A percentile compares a stretch with the other conserved stretches of the same genome.
phyloP scores from a whole-genome alignment of 257 asterid genomes.

The Solanum acaule region DNA sequence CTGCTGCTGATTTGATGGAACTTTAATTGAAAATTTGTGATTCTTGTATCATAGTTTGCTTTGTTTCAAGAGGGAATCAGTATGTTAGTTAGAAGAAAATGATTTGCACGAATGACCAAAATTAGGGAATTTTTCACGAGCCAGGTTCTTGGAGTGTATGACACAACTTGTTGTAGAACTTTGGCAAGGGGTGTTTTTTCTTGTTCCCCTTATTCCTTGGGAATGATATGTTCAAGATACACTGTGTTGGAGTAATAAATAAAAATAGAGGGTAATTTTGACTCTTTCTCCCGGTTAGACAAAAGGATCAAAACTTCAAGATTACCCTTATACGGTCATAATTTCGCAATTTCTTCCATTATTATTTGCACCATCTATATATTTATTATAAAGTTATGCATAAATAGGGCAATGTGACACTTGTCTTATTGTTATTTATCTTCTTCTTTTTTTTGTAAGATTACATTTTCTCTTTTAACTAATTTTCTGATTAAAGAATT shows the following conservation, averaged over 20 bases:
- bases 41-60: background rate
- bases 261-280: background rate
- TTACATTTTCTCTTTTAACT: background rate
- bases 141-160: no score
- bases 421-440: background rate
- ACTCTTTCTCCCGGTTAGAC: background rate
- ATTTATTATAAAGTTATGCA: background rate
- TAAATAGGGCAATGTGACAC: background rate
- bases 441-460: no score
- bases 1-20: background rate
- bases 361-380: no score
- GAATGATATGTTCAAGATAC: background rate
- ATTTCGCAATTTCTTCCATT: no score
- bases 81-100: background rate
- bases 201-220: no score
- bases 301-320: background rate
- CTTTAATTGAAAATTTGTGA: background rate
- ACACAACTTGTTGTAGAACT: no score
- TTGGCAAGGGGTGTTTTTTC: no score
- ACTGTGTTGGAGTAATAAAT: background rate
- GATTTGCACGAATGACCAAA: background rate
- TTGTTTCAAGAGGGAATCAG: background rate
- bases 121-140: background rate
- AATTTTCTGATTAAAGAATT: background rate
- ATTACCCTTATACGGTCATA: background rate